Evolutionary conservation across 768 basidiomycete species (phyloP).

Genomic region (Mycena leptocephala): DNA sequence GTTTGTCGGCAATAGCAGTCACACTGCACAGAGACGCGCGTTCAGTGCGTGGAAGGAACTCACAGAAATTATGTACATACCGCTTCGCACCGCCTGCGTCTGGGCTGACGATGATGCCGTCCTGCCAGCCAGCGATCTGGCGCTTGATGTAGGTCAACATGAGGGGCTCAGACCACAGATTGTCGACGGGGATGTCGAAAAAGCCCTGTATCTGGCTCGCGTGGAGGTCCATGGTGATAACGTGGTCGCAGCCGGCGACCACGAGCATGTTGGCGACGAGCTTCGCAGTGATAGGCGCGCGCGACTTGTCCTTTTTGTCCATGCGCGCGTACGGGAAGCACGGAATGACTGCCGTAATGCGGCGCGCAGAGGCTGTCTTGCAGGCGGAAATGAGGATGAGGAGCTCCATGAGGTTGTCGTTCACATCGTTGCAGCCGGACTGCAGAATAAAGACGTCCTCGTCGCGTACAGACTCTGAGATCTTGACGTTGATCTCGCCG

Average conservation of each 20-base stretch:
- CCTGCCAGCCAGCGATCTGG: slow-evolving; percentile 87
- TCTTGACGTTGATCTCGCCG: slow-evolving; percentile 96
- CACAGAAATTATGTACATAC: slow-evolving; percentile 62
- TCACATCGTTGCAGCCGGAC: slow-evolving; percentile 90
- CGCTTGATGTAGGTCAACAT: slow-evolving; percentile 96
- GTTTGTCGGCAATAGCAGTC: slow-evolving; percentile 95
- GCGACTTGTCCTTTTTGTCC: slow-evolving; percentile 98
- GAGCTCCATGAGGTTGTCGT: slow-evolving; percentile 98
- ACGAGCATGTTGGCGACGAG: slow-evolving; percentile 98
- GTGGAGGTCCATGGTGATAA: slow-evolving; percentile 99
- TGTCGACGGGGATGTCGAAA: slow-evolving; percentile 99
- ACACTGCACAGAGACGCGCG: slow-evolving; percentile 67
- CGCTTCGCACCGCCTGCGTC: slow-evolving; percentile 99
- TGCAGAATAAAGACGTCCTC: slow-evolving; percentile 99
- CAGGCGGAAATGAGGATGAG: slow-evolving; percentile 98
- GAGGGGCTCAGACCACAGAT: slow-evolving; percentile 95
- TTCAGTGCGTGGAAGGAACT: slow-evolving; percentile 16
- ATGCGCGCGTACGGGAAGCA: slow-evolving; percentile 97
- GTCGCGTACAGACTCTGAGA: slow-evolving; percentile 95
- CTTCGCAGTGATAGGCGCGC: slow-evolving; percentile 98
- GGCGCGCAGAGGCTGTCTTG: slow-evolving; percentile 94
- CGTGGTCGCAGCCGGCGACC: slow-evolving; percentile 97
- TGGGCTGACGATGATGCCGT: slow-evolving; percentile 94
- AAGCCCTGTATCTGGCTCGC: slow-evolving; percentile 99
- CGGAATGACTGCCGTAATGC: slow-evolving; percentile 98